These are phyloP conservation scores for Spiromastix sp. DNA, from an alignment of 2,329 filamentous ascomycete genomes.

Conservation along the genomic window DNA sequence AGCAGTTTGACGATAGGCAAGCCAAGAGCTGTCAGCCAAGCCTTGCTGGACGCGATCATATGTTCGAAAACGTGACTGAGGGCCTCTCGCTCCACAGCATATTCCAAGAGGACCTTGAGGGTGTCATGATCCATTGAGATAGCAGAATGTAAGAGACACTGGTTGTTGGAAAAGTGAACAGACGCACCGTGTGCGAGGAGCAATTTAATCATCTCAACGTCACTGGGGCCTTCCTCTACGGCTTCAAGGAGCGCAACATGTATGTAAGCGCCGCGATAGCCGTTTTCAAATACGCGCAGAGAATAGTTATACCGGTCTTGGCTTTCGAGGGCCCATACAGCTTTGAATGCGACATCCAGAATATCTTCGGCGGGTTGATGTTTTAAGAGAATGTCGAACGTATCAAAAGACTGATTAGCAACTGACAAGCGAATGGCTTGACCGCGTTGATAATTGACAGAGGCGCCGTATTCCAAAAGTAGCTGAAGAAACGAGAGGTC, in stretches of 20 bases:
- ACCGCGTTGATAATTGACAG: constrained; percentile 10
- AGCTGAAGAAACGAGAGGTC: constrained; percentile 10
- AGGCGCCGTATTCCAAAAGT: constrained; percentile 12
- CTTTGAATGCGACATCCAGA: constrained; percentile 10
- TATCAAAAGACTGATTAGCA: constrained; percentile 8
- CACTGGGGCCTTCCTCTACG: constrained; percentile 11
- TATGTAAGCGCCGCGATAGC: constrained; percentile 7
- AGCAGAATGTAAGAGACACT: constrained; percentile 33
- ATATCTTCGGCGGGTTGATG: constrained; percentile 6
- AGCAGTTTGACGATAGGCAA: constrained; percentile 39
- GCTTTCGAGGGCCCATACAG: constrained; percentile 5
- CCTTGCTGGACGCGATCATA: constrained; percentile 5
- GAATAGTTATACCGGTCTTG: constrained; percentile 9
- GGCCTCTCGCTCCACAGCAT: constrained; percentile 6
- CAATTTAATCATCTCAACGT: constrained; percentile 34
- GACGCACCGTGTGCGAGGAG: constrained; percentile 45
- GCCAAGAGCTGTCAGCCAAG: constrained; percentile 42
- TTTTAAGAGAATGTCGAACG: constrained; percentile 8
- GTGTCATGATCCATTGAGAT: constrained; percentile 8
- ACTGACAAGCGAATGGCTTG: constrained; percentile 9
- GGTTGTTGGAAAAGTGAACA: constrained; percentile 45
- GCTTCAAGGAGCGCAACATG: constrained; percentile 11
- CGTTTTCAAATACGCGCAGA: constrained; percentile 15
- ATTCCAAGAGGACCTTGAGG: constrained; percentile 10
- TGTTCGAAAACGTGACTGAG: constrained; percentile 11